Base-by-base conservation (phyloP, 1,284 basidiomycete genomes). In the Apiotrichum siamense region DNA sequence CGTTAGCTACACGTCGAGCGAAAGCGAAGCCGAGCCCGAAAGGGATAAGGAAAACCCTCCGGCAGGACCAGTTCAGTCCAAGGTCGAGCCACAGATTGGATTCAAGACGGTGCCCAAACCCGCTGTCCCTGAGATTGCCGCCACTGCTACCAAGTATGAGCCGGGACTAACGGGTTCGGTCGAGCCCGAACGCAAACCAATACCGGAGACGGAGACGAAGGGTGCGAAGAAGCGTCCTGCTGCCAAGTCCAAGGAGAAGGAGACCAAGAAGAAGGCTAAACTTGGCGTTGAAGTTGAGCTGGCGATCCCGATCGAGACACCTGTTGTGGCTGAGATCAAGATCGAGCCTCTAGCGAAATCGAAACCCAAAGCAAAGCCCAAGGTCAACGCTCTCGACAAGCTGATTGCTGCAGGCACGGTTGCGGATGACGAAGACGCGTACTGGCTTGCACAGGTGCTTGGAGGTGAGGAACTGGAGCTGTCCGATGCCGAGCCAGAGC, bases 371-470 rank as follows among this genome's bases (percentile, higher is more conserved):
- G 50, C 59, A 44, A 59, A 59, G 45, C 48, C 50, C 21, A 44
- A 55, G 33, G 53, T 54, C 20, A 53, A 55, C 3, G 49, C 66
- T 4, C 50, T 69, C 20, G 69, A 67, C 37, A 61, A 68, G 49
- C 64, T 71, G 41, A 47, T 70, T 21, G 57, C 54, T 2, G 61
- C 66, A 3, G 77, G 76, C 9, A 63, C 93, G 7, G 86, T 86
- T 50, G 81, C 84, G 35, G 91, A 97, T 69, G 92, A 92, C 59
- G 94, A 98, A 70, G 94, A 98, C 65, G 72, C 88, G 26, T 96
- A 86, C 75, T 94, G 84, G 73, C 79, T 87, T 45, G 84, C 83
- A 55, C 62, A 63, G 47, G 70, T 63, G 29, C 78, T 92, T 43
- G 85, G 81, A 0, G 73, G 51, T 77, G 50, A 55, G 7, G 45